These are phyloP conservation scores for Rhizopogon roseolus DNA, from an alignment of 768 basidiomycete species.

Conservation along the genomic window DNA sequence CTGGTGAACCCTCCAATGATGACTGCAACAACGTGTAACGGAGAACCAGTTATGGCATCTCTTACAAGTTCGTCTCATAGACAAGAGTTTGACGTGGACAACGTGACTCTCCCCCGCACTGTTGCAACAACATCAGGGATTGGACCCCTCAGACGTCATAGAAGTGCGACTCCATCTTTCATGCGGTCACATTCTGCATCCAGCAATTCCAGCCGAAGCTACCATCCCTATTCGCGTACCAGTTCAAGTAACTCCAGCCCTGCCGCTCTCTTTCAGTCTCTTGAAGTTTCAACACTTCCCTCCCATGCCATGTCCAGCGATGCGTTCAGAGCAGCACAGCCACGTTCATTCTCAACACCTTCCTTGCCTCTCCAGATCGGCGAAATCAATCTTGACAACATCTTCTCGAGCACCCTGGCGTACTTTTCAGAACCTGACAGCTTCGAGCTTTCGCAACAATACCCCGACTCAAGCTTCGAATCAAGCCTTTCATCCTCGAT, in stretches of 20 bases:
- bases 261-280: slow-evolving; percentile 22
- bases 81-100: slow-evolving; percentile 49
- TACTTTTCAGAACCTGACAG: slow-evolving; percentile 19
- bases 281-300: slow-evolving; percentile 19
- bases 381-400: slow-evolving; percentile 12
- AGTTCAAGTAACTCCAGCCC: slow-evolving; percentile 27
- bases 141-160: slow-evolving; percentile 66
- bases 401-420: slow-evolving; percentile 22
- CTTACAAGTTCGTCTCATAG: slow-evolving; percentile 66
- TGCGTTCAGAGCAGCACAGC: slow-evolving; percentile 6
- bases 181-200: slow-evolving; percentile 47
- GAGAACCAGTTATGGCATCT: slow-evolving; percentile 38
- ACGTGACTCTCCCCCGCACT: slow-evolving; percentile 21
- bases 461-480: slow-evolving; percentile 15
- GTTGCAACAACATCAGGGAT: slow-evolving; percentile 27
- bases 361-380: slow-evolving; percentile 2
- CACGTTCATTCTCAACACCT: slow-evolving; percentile 17
- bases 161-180: slow-evolving; percentile 73
- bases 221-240: slow-evolving; percentile 49
- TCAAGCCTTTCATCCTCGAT: slow-evolving; percentile 6
- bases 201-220: slow-evolving; percentile 39
- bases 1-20: slow-evolving; percentile 12
- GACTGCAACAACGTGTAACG: slow-evolving; percentile 25
- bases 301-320: slow-evolving; percentile 13
- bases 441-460: slow-evolving; percentile 18